Evolutionary conservation across 2,329 filamentous ascomycete genomes (phyloP).

Genomic region (Cytospora schulzeri): DNA sequence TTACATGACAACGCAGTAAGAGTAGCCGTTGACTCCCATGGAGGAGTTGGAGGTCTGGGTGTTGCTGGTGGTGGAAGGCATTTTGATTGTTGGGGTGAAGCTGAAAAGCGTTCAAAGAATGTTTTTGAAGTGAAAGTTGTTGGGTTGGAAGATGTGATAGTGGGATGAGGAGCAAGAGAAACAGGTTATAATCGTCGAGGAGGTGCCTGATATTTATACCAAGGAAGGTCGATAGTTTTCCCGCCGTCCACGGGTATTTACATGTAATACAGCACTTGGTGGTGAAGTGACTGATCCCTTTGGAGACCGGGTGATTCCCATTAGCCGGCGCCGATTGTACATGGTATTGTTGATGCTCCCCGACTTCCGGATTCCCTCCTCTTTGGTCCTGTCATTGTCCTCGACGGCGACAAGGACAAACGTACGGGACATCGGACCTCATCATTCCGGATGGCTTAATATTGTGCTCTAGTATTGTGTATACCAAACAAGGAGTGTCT

Average conservation of each 20-base stretch:
- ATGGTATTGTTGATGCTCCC: not conserved
- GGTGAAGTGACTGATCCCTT: not conserved
- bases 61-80: constrained; percentile 36
- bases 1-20: constrained; percentile 41
- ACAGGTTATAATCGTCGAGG: not conserved
- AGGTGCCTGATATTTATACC: constrained; percentile 31
- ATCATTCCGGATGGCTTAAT: not conserved
- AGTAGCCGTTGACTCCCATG: constrained; percentile 33
- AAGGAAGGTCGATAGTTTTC: not conserved
- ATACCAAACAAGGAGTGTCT: constrained; percentile 15
- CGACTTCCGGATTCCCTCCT: too few species aligned
- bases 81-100: constrained; percentile 33
- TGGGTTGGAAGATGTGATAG: constrained; percentile 28
- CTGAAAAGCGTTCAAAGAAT: constrained; percentile 20
- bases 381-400: not conserved
- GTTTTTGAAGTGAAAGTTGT: constrained; percentile 26
- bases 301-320: not conserved
- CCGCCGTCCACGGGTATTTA: too few species aligned
- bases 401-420: not conserved
- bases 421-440: not conserved
- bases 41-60: constrained; percentile 34
- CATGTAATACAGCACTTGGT: not conserved
- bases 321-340: not conserved
- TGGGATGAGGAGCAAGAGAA: constrained; percentile 32
- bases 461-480: constrained; percentile 22